A percentile compares a stretch with the other conserved stretches of the same genome.
Evolutionary conservation across 345 rosid genomes (phyloP).

Genomic region (Syzygium oleosum): DNA sequence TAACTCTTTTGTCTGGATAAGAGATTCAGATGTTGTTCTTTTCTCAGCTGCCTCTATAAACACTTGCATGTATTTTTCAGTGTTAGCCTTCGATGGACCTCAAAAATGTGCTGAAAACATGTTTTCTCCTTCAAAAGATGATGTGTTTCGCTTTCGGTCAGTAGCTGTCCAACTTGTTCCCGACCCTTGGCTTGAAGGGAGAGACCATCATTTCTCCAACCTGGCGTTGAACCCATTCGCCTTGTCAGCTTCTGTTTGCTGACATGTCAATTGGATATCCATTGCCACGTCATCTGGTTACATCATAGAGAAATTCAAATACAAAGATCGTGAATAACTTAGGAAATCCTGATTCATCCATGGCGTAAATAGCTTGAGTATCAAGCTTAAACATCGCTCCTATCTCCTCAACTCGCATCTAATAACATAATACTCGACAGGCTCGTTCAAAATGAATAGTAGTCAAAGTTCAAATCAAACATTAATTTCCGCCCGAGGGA

Average conservation of each 20-base stretch:
- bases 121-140: background rate
- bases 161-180: background rate
- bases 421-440: background rate
- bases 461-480: background rate
- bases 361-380: background rate
- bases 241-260: background rate
- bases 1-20: background rate
- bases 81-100: background rate
- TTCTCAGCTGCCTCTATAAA: too few relatives aligned
- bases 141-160: background rate
- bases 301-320: background rate
- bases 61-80: background rate
- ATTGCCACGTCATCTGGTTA: background rate
- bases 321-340: background rate
- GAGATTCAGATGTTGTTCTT: too few relatives aligned
- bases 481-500: background rate
- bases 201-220: background rate
- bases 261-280: background rate
- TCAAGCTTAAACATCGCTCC: background rate
- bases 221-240: background rate
- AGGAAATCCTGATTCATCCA: background rate
- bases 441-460: rapidly evolving
- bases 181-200: background rate
- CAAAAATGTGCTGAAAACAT: background rate
- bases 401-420: background rate